Conservation (phyloP, 2,329 filamentous ascomycete species). For the Diaporthe caulivora region DNA sequence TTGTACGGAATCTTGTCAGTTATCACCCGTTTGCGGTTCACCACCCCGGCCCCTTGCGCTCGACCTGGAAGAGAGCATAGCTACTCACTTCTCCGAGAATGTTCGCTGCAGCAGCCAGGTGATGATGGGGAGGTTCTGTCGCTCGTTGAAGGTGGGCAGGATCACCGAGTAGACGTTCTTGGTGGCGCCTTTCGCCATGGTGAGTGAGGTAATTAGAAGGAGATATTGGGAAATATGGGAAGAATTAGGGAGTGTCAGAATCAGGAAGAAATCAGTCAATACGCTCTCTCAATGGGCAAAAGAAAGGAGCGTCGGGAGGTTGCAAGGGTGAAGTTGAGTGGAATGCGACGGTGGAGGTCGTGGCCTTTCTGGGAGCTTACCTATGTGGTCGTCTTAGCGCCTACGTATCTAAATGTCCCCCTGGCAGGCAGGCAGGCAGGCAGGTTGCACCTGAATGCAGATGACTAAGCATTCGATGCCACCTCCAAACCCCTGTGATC, state of each 20-base stretch:
- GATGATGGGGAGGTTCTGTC: constrained; percentile 95
- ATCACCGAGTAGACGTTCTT: constrained; percentile 95
- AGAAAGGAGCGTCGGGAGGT: constrained; percentile 37
- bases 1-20: constrained; percentile 5
- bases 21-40: background rate
- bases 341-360: constrained; percentile 29
- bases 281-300: constrained; percentile 25
- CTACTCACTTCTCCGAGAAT: constrained; percentile 84
- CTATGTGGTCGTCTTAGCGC: constrained; percentile 24
- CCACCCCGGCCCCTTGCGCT: background rate
- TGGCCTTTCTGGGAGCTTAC: constrained; percentile 34
- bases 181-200: constrained; percentile 60
- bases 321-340: constrained; percentile 8
- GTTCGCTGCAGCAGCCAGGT: constrained; percentile 93
- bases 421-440: too few relatives aligned
- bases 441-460: background rate
- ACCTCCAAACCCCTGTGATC: background rate
- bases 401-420: background rate
- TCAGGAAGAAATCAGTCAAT: constrained; percentile 30
- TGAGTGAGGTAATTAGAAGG: constrained; percentile 40
- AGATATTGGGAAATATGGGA: background rate
- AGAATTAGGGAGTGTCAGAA: constrained; percentile 40
- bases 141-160: constrained; percentile 98
- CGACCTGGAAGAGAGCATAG: background rate
- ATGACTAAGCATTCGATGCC: constrained; percentile 19